Evolutionary conservation across 169 alveolate genomes (phyloP).

Genomic region (Plasmodium gaboni): DNA sequence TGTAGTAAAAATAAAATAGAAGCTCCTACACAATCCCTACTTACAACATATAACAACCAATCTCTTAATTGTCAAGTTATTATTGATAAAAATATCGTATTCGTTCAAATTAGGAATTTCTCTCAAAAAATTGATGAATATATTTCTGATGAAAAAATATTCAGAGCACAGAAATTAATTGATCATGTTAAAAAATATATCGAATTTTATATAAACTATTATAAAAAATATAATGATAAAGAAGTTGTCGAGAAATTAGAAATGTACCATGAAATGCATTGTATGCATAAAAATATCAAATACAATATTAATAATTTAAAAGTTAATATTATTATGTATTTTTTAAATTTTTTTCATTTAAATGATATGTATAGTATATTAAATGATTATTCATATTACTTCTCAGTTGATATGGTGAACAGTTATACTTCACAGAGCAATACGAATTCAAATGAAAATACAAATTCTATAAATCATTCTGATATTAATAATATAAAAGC

Average conservation of each 20-base stretch:
- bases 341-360: constrained; percentile 63
- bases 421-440: constrained; percentile 3
- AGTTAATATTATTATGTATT: constrained; percentile 33
- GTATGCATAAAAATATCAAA: constrained; percentile 32
- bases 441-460: constrained; percentile 19
- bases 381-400: constrained; percentile 52
- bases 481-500: constrained; percentile 4
- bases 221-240: constrained; percentile 32
- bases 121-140: constrained; percentile 69
- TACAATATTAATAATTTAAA: constrained; percentile 63
- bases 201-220: constrained; percentile 56
- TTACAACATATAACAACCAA: background rate
- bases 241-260: constrained; percentile 30
- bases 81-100: constrained; percentile 38
- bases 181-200: constrained; percentile 53
- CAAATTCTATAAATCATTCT: background rate
- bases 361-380: constrained; percentile 44
- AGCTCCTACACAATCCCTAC: background rate
- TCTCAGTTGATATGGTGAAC: constrained; percentile 29
- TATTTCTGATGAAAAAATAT: constrained; percentile 60
- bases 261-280: constrained; percentile 33
- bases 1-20: background rate
- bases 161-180: constrained; percentile 73
- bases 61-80: background rate
- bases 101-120: constrained; percentile 33